Evolutionary conservation across 192 early-diverging fungal genomes (phyloP).

Genomic region (Obelidium mucronatum): DNA sequence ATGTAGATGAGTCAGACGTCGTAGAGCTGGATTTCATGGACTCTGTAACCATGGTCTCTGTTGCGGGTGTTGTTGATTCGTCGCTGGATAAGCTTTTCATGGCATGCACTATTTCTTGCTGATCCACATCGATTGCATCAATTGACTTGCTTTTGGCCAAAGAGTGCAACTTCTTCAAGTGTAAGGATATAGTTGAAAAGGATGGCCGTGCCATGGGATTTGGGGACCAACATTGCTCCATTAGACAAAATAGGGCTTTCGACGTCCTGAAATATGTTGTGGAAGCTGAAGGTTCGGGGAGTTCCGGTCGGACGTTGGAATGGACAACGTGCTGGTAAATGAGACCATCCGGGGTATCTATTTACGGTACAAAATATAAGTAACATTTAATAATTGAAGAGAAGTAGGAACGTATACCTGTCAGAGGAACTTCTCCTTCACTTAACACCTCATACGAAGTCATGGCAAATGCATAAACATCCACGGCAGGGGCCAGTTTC

Average conservation of each 20-base stretch:
- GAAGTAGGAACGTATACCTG: too few relatives aligned
- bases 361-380: too few relatives aligned
- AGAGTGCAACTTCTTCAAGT: background rate
- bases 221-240: constrained; percentile 27
- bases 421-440: constrained; percentile 26
- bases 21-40: too few relatives aligned
- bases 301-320: constrained; percentile 6
- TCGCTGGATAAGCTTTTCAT: too few relatives aligned
- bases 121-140: too few relatives aligned
- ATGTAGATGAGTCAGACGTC: too few relatives aligned
- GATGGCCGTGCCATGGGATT: constrained; percentile 28
- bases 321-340: constrained; percentile 33
- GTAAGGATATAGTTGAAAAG: background rate
- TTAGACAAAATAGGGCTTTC: constrained; percentile 10
- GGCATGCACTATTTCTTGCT: too few relatives aligned
- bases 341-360: constrained; percentile 32
- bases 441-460: constrained; percentile 35
- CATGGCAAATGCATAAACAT: constrained; percentile 44
- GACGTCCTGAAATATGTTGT: background rate
- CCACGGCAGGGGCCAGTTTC: constrained; percentile 12
- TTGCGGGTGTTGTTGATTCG: too few relatives aligned
- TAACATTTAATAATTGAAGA: too few relatives aligned
- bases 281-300: background rate
- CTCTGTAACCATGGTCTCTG: too few relatives aligned
- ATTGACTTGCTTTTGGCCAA: background rate